Base-by-base conservation (phyloP, 2,329 filamentous ascomycete genomes). In the Falciphora oryzae region DNA sequence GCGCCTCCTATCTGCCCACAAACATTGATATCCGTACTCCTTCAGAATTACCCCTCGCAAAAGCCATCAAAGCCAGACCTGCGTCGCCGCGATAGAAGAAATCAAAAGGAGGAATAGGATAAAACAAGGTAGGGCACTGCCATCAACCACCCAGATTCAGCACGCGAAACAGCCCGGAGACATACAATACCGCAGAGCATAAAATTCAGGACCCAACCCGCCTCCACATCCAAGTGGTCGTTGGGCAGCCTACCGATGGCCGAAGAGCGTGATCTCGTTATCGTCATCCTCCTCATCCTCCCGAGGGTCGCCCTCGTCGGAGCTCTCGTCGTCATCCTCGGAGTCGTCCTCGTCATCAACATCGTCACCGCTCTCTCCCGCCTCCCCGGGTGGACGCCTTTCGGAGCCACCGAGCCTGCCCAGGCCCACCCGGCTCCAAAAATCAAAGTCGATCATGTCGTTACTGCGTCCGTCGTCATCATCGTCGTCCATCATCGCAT, bases 361-460 rank as follows among this genome's bases (percentile, higher is more conserved):
- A 38, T 76, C 79, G 25, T 77, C 75, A 1, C 82, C 81, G 27
- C 81, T 81, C 2, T 82, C 80, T 57, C 81, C 80, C 10, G 74
- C 77, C 4, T 78, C 78, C 25, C 75, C 73, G 8, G 16, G 14
- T 7, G 16, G 74, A 75, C 1, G 71, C 71, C 50, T 76, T 69
- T 53, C 44, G 44, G 44, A 53, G 22, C 44, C 44, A 13, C 44
- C 44, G 22, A 53, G 44, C 31, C 73, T 73, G 35, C 74, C 70
- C 28, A 81, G 76, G 6, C 62, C 64, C 72, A 78, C 80, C 16
- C 79, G 76, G 59, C 81, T 81, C 83, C 85, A 88, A 62, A 89
- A 81, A 35, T 82, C 62, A n/a, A 22, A 35, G 44, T n/a, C 81
- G 35, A 88, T 70, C 65, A 88, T 82, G 64, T 86, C 85, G 11